Evolutionary conservation across 208 protist genomes (phyloP).

Genomic region (Trypanosoma avium): DNA sequence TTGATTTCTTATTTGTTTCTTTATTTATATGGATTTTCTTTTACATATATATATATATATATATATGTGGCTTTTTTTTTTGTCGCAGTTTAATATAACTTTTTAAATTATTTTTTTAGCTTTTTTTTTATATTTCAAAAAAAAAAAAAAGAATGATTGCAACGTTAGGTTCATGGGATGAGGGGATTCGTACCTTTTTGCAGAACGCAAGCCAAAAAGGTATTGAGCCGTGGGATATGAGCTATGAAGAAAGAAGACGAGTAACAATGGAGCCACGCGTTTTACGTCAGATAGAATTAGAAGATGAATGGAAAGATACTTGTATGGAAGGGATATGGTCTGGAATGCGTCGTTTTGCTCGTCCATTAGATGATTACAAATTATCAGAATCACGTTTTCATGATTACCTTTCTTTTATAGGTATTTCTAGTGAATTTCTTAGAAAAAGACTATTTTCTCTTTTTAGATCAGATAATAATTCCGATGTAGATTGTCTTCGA

Average conservation of each 20-base stretch:
- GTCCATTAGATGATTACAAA: constrained; percentile 39
- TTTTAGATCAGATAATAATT: constrained; percentile 17
- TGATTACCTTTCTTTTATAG: constrained; percentile 30
- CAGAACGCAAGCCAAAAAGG: background rate
- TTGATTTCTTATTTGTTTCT: too few relatives aligned
- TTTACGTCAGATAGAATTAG: constrained; percentile 35
- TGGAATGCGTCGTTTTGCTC: constrained; percentile 34
- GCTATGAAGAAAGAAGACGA: constrained; percentile 42
- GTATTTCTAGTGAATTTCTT: constrained; percentile 35
- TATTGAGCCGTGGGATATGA: constrained; percentile 28
- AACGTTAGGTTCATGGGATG: constrained; percentile 27
- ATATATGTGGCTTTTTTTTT: constrained; percentile 4
- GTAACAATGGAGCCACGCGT: constrained; percentile 38
- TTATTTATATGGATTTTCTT: background rate
- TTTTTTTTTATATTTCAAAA: too few relatives aligned
- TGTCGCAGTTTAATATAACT: background rate
- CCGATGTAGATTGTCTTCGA: constrained; percentile 30
- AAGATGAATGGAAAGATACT: constrained; percentile 41
- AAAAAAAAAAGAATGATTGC: constrained; percentile 31
- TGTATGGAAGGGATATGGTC: constrained; percentile 45
- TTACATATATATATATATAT: background rate
- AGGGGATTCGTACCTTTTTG: constrained; percentile 34
- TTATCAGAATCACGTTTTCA: constrained; percentile 31
- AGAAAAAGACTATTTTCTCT: constrained; percentile 22
- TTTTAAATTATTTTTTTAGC: background rate